Conservation (phyloP, 2,329 filamentous ascomycete species). For the Colletotrichum musae region DNA sequence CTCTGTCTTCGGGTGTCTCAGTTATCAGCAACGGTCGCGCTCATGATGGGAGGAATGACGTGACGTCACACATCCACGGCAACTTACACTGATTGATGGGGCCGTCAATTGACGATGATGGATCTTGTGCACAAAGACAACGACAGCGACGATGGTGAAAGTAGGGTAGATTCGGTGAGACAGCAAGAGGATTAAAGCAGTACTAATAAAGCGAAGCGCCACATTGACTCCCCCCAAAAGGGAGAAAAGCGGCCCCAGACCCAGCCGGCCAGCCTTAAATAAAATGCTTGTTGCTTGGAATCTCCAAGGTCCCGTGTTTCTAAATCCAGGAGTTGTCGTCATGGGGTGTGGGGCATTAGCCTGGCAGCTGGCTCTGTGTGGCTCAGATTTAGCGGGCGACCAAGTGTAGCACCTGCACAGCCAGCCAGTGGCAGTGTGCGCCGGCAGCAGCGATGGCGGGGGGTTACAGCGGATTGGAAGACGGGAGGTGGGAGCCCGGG, state of each 20-base stretch:
- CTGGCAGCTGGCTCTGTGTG: slow-evolving; percentile 12
- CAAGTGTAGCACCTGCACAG: not conserved
- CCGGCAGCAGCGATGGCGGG: not conserved
- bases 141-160: not conserved
- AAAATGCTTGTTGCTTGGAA: slow-evolving; percentile 29
- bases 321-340: slow-evolving; percentile 38
- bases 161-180: not conserved
- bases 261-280: slow-evolving; percentile 33
- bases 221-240: not conserved
- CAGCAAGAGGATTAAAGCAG: not conserved
- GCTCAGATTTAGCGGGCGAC: slow-evolving; percentile 22
- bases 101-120: slow-evolving; percentile 5
- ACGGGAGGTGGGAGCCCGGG: slow-evolving; percentile 18
- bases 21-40: not conserved
- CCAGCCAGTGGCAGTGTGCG: slow-evolving; percentile 26
- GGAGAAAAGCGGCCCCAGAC: slow-evolving; percentile 25
- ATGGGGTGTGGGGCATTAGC: slow-evolving; percentile 32
- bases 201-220: not conserved
- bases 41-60: not conserved
- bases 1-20: not conserved
- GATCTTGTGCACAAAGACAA: not conserved
- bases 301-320: slow-evolving; percentile 33
- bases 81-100: too few species aligned
- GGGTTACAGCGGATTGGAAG: not conserved
- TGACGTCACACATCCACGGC: slow-evolving; percentile 23